phyloP scores from a whole-genome alignment of 1,284 basidiomycete genomes.

The Leucoagaricus sp. region DNA sequence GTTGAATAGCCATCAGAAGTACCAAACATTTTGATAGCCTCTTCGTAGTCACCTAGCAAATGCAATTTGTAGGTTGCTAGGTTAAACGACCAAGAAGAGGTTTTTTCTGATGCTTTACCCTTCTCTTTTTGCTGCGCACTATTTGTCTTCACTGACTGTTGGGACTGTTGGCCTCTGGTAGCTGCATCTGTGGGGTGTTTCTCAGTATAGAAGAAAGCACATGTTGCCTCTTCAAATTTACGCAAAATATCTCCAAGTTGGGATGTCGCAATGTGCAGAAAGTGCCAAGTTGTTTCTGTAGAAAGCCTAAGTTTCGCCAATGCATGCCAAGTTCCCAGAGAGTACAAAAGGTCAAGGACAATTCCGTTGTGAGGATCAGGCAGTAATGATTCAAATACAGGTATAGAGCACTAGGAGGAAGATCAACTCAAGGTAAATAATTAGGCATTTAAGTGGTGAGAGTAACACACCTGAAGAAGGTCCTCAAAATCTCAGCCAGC shows the following conservation, averaged over 20 bases:
- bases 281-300: slow-evolving; percentile 23
- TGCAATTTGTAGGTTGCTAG: slow-evolving; percentile 9
- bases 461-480: slow-evolving; percentile 32
- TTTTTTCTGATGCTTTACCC: too few species aligned
- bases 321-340: slow-evolving; percentile 30
- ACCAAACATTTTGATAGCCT: slow-evolving; percentile 20
- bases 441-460: too few species aligned
- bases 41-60: slow-evolving; percentile 18
- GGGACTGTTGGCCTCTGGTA: slow-evolving; percentile 5
- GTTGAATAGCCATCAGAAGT: slow-evolving; percentile 28
- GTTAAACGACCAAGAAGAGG: background rate
- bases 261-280: slow-evolving; percentile 20
- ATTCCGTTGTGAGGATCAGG: slow-evolving; percentile 1
- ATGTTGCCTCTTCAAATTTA: slow-evolving; percentile 19
- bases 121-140: background rate
- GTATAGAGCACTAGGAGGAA: slow-evolving; percentile 5
- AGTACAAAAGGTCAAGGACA: slow-evolving; percentile 25
- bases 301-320: slow-evolving; percentile 32
- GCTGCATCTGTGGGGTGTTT: slow-evolving; percentile 21
- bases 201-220: slow-evolving; percentile 18
- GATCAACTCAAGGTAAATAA: too few species aligned
- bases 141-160: background rate
- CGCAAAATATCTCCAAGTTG: slow-evolving; percentile 21
- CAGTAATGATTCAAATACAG: slow-evolving; percentile 11
- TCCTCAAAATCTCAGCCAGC: slow-evolving; percentile 36